Conservation (phyloP, 1,284 basidiomycete species). For the Ustilago xerochloae region DNA sequence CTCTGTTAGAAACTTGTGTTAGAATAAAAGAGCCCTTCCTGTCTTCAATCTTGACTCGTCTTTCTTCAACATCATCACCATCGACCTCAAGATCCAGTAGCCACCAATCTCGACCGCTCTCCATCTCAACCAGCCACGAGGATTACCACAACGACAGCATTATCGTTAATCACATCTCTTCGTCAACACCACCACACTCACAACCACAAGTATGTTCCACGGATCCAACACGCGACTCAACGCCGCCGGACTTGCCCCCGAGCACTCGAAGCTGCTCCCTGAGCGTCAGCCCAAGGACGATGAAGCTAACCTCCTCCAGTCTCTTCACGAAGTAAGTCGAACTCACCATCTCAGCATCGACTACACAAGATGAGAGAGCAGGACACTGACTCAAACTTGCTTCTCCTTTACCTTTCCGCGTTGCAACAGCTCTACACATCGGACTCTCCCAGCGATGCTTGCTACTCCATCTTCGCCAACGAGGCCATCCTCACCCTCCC, state of each 20-base stretch:
- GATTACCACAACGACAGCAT: background rate
- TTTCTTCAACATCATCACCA: constrained; percentile 10
- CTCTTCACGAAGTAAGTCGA: constrained; percentile 48
- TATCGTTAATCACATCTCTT: background rate
- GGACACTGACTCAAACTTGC: background rate
- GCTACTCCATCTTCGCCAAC: constrained; percentile 53
- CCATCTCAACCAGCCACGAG: background rate
- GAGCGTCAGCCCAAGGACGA: constrained; percentile 55
- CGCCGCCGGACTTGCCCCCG: constrained; percentile 65
- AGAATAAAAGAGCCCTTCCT: constrained; percentile 7
- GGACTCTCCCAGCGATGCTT: constrained; percentile 23
- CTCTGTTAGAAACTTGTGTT: background rate
- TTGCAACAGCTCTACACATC: constrained; percentile 51
- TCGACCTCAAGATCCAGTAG: constrained; percentile 12
- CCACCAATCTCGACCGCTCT: background rate
- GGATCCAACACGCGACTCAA: constrained; percentile 62
- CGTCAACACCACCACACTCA: background rate
- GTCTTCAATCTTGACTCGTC: background rate
- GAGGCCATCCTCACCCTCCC: constrained; percentile 63
- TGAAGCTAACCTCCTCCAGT: constrained; percentile 55
- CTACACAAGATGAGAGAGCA: background rate
- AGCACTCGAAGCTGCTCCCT: constrained; percentile 65
- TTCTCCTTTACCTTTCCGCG: background rate
- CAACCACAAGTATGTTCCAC: constrained; percentile 55
- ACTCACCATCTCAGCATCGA: background rate